phyloP scores from a whole-genome alignment of 2,329 filamentous ascomycete species.

The Pseudocercospora musae region DNA sequence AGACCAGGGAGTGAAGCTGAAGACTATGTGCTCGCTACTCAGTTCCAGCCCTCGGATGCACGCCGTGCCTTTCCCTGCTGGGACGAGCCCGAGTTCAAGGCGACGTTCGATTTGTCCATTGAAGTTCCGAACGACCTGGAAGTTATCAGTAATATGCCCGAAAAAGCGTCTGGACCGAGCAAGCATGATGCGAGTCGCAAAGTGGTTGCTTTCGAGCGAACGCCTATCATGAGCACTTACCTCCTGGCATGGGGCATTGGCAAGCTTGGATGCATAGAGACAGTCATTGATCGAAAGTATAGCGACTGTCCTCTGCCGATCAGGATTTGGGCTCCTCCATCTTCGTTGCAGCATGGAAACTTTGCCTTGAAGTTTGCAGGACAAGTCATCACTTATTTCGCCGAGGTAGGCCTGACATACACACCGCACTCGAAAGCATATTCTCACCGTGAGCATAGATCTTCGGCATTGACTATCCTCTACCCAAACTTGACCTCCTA shows the following conservation, averaged over 20 bases:
- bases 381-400: conserved; percentile 94
- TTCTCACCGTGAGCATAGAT: conserved; percentile 44
- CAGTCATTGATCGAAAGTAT: conserved; percentile 83
- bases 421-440: not conserved
- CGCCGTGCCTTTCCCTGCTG: conserved; percentile 95
- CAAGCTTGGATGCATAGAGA: conserved; percentile 95
- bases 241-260: conserved; percentile 91
- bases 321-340: conserved; percentile 90
- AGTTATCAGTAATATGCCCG: conserved; percentile 92
- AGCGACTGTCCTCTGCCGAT: conserved; percentile 91
- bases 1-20: conserved; percentile 74
- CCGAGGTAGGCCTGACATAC: conserved; percentile 52
- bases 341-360: conserved; percentile 86
- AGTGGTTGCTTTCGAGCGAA: conserved; percentile 73
- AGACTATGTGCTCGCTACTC: conserved; percentile 78
- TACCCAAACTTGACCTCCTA: conserved; percentile 86
- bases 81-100: conserved; percentile 95
- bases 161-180: conserved; percentile 67
- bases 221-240: conserved; percentile 86
- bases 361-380: conserved; percentile 89
- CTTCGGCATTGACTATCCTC: conserved; percentile 87
- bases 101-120: conserved; percentile 89
- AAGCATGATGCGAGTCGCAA: conserved; percentile 55
- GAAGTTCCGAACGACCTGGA: conserved; percentile 86
- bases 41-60: conserved; percentile 96